These are phyloP conservation scores for Naumovozyma castellii DNA, from an alignment of 805 yeast species.

Conservation along the genomic window DNA sequence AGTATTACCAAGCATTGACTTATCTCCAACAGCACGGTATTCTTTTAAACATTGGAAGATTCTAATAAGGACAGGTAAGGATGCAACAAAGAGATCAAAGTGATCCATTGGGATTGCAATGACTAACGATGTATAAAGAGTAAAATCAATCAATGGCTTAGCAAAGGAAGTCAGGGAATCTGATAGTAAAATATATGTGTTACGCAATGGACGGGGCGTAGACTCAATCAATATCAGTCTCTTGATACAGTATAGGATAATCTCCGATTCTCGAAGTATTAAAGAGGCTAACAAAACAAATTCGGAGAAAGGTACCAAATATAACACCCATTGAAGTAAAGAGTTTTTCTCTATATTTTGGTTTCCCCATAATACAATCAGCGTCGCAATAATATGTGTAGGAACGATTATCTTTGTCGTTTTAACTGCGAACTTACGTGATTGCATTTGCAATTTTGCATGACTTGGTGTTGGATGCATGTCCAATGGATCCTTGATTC, in stretches of 20 bases:
- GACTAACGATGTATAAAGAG: slow-evolving; percentile 44
- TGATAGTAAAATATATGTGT: slow-evolving; percentile 62
- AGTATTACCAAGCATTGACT: slow-evolving; percentile 57
- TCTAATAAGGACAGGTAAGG: slow-evolving; percentile 64
- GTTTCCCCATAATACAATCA: slow-evolving; percentile 2
- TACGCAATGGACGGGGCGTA: slow-evolving; percentile 29
- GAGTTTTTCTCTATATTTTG: background rate
- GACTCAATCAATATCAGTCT: slow-evolving; percentile 32
- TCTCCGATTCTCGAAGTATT: slow-evolving; percentile 31
- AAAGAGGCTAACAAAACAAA: slow-evolving; percentile 10
- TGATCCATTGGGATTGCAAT: slow-evolving; percentile 10
- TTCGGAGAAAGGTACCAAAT: slow-evolving; percentile 7
- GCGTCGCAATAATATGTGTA: slow-evolving; percentile 8
- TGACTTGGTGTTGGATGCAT: slow-evolving; percentile 23
- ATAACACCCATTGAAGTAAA: slow-evolving; percentile 8
- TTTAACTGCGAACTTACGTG: slow-evolving; percentile 17
- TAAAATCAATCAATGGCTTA: slow-evolving; percentile 64
- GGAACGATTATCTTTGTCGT: slow-evolving; percentile 21
- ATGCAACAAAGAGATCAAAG: slow-evolving; percentile 26
- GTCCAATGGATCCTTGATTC: slow-evolving; percentile 16
- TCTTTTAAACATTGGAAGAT: slow-evolving; percentile 76
- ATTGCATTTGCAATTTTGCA: slow-evolving; percentile 33
- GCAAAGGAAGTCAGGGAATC: slow-evolving; percentile 81
- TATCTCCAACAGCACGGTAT: slow-evolving; percentile 35
- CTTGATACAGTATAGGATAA: slow-evolving; percentile 31